These are phyloP conservation scores for Strobilomyces confusus DNA, from an alignment of 768 basidiomycete genomes.

Conservation along the genomic window DNA sequence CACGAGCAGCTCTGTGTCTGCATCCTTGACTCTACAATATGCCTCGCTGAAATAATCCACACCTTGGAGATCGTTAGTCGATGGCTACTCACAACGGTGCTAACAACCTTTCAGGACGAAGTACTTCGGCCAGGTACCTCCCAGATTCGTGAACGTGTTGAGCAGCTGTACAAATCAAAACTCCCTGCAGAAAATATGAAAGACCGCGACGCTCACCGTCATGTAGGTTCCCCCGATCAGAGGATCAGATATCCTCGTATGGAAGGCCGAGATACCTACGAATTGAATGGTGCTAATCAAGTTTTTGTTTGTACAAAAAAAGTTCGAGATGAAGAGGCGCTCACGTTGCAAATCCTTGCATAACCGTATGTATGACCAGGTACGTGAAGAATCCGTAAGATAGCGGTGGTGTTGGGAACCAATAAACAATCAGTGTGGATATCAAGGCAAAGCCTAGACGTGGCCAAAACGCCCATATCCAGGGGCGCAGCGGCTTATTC, in stretches of 20 bases:
- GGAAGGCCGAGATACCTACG: constrained; percentile 98
- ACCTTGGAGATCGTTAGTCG: constrained; percentile 39
- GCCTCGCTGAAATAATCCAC: constrained; percentile 88
- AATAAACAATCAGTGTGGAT: constrained; percentile 73
- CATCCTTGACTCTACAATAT: constrained; percentile 69
- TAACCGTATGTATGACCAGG: constrained; percentile 75
- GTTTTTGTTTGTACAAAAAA: neutral
- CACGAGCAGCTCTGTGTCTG: constrained; percentile 45
- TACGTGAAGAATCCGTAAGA: constrained; percentile 74
- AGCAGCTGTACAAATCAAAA: constrained; percentile 54
- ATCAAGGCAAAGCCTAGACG: constrained; percentile 70
- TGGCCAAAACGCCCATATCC: constrained; percentile 91
- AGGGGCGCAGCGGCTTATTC: constrained; percentile 73
- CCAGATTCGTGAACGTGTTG: constrained; percentile 94
- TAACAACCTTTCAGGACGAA: constrained; percentile 83
- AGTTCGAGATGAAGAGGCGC: constrained; percentile 25
- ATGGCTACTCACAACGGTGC: neutral
- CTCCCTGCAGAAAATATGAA: neutral
- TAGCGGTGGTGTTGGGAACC: constrained; percentile 78
- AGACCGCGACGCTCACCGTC: constrained; percentile 62
- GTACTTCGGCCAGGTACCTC: constrained; percentile 97
- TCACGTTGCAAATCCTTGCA: constrained; percentile 82
- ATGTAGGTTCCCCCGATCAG: constrained; percentile 98
- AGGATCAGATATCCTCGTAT: constrained; percentile 93
- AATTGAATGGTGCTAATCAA: constrained; percentile 88